Conservation (phyloP, 495 filamentous ascomycete species). For the Daldinia concentrica region DNA sequence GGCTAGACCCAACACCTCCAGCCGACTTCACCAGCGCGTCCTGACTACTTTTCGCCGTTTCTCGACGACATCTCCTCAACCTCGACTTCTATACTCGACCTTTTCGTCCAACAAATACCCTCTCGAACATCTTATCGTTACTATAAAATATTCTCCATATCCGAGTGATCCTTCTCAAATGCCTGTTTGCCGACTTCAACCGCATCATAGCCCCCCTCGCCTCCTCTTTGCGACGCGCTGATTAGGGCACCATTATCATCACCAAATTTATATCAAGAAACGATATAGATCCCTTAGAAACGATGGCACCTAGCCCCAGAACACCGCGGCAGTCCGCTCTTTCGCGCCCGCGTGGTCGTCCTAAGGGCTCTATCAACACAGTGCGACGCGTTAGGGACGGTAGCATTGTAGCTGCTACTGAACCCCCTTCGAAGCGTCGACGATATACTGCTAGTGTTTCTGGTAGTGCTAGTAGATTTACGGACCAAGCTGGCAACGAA, state of each 20-base stretch:
- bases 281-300: slow-evolving; percentile 15
- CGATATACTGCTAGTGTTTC: slow-evolving; percentile 80
- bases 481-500: slow-evolving; percentile 69
- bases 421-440: slow-evolving; percentile 63
- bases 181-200: slow-evolving; percentile 44
- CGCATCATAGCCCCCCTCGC: slow-evolving; percentile 45
- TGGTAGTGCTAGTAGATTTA: slow-evolving; percentile 80
- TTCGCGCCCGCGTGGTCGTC: slow-evolving; percentile 55
- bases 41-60: slow-evolving; percentile 42
- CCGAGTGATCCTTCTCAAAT: slow-evolving; percentile 43
- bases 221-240: slow-evolving; percentile 50
- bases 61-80: slow-evolving; percentile 39
- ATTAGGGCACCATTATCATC: slow-evolving; percentile 42
- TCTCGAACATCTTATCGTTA: background rate
- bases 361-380: slow-evolving; percentile 53
- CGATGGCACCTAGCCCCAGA: slow-evolving; percentile 56
- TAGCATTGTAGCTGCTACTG: slow-evolving; percentile 55
- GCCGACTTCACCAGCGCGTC: slow-evolving; percentile 45
- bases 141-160: background rate
- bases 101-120: slow-evolving; percentile 11
- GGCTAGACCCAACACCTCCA: slow-evolving; percentile 42
- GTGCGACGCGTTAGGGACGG: slow-evolving; percentile 52
- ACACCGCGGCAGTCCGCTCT: slow-evolving; percentile 54
- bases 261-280: slow-evolving; percentile 38
- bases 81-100: slow-evolving; percentile 6